Evolutionary conservation across 2,329 filamentous ascomycete genomes (phyloP).

Genomic region (Colletotrichum zoysiae): DNA sequence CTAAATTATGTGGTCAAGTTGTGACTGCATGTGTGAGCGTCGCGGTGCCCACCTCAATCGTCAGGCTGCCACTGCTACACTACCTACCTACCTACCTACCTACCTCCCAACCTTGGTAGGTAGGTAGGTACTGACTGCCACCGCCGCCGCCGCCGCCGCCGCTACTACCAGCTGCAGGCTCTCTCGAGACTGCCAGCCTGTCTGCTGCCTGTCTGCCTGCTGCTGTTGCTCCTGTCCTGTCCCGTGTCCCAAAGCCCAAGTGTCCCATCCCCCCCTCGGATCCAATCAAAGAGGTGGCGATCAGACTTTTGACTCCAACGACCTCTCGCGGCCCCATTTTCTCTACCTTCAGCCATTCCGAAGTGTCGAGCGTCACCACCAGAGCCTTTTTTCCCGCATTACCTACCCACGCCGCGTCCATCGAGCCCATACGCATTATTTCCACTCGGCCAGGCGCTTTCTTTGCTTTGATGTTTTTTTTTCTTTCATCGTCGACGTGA

Average conservation of each 20-base stretch:
- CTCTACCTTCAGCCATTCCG: constrained; percentile 38
- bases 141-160: constrained; percentile 11
- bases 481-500: constrained; percentile 34
- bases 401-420: constrained; percentile 31
- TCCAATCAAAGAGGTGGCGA: constrained; percentile 53
- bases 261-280: constrained; percentile 27
- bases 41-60: constrained; percentile 12
- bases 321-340: constrained; percentile 41
- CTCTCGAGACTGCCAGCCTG: neutral
- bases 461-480: constrained; percentile 29
- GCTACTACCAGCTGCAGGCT: constrained; percentile 12
- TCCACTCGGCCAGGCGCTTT: constrained; percentile 40
- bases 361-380: constrained; percentile 39
- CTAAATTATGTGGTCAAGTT: constrained; percentile 8
- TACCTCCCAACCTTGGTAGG: no score
- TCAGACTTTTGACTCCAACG: constrained; percentile 51
- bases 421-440: constrained; percentile 34
- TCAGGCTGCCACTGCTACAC: constrained; percentile 36
- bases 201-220: neutral
- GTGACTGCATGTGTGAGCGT: constrained; percentile 4
- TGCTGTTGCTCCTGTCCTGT: constrained; percentile 20
- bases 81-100: neutral
- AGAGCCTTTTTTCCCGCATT: constrained; percentile 39
- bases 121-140: neutral
- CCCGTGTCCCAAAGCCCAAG: constrained; percentile 26